Percentiles rank a stretch among this genome's conserved stretches.
phyloP scores from a whole-genome alignment of 208 protist genomes.

The Blechomonas ayalai region DNA sequence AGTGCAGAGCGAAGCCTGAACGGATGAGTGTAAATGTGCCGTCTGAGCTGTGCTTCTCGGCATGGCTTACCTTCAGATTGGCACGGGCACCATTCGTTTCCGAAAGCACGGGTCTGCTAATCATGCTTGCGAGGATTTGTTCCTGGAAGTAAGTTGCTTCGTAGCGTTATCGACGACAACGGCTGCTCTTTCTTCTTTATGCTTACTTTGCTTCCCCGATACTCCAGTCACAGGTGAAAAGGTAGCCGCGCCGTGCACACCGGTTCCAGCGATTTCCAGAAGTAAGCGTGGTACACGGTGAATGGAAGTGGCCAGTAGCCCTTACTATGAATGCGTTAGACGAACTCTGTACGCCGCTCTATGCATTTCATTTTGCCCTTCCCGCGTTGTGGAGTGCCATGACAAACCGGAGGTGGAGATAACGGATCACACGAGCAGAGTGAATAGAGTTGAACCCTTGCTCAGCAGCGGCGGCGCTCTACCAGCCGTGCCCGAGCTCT shows the following conservation, averaged over 20 bases:
- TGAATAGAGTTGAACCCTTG: background rate
- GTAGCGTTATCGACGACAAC: constrained; percentile 3
- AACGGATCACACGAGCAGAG: background rate
- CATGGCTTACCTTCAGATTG: too few species aligned
- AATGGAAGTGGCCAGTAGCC: constrained; percentile 41
- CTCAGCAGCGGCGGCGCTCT: background rate
- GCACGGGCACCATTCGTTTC: too few species aligned
- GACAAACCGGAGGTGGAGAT: constrained; percentile 98
- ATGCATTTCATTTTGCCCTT: constrained; percentile 95
- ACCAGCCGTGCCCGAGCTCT: constrained; percentile 55
- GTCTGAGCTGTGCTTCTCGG: too few species aligned
- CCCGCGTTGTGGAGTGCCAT: constrained; percentile 95
- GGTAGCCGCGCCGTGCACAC: too few species aligned
- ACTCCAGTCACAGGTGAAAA: too few species aligned
- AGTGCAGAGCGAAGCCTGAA: too few species aligned
- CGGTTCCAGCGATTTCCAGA: too few species aligned
- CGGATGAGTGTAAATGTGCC: too few species aligned
- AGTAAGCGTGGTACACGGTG: too few species aligned
- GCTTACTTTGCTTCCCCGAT: constrained; percentile 3
- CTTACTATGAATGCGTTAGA: constrained; percentile 93
- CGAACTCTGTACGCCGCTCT: constrained; percentile 92
- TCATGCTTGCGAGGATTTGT: too few species aligned
- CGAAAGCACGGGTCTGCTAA: too few species aligned
- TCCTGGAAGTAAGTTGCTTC: too few species aligned
- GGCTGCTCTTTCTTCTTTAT: constrained; percentile 3